These are phyloP conservation scores for Aurinia saxatilis DNA, from an alignment of 345 rosid species.

Conservation along the genomic window DNA sequence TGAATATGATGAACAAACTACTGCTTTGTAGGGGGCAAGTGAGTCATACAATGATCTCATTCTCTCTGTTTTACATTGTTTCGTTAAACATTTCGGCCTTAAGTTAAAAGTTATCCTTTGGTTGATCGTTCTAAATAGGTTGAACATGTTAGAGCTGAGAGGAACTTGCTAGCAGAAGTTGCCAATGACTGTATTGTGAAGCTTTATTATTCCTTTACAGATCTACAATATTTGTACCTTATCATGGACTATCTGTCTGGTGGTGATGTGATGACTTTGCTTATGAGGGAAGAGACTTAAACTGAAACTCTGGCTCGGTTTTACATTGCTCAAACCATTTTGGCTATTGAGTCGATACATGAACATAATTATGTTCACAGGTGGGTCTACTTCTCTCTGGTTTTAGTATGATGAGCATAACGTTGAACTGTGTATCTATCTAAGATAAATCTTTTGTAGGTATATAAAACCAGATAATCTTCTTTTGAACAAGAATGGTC, in stretches of 20 bases:
- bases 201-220: slow-evolving; percentile 88
- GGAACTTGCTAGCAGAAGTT: slow-evolving; percentile 95
- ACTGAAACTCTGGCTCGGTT: slow-evolving; percentile 88
- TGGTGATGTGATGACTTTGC: slow-evolving; percentile 92
- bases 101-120: background rate
- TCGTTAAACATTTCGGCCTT: background rate
- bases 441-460: slow-evolving; percentile 35
- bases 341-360: slow-evolving; percentile 94
- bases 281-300: slow-evolving; percentile 89
- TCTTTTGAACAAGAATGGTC: slow-evolving; percentile 80
- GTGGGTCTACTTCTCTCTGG: slow-evolving; percentile 30
- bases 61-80: background rate
- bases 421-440: background rate
- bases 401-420: background rate
- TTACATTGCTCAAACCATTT: slow-evolving; percentile 79
- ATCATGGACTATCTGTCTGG: slow-evolving; percentile 96
- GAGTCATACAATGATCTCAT: slow-evolving; percentile 20
- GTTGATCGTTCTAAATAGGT: slow-evolving; percentile 41
- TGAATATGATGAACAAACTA: no score
- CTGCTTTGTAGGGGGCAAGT: slow-evolving; percentile 99
- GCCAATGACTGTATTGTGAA: slow-evolving; percentile 86
- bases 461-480: slow-evolving; percentile 97
- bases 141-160: no score
- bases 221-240: slow-evolving; percentile 65
- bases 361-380: slow-evolving; percentile 85